Conservation (phyloP, 148 eudicot species). For the Rhododendron ferrugineum region DNA sequence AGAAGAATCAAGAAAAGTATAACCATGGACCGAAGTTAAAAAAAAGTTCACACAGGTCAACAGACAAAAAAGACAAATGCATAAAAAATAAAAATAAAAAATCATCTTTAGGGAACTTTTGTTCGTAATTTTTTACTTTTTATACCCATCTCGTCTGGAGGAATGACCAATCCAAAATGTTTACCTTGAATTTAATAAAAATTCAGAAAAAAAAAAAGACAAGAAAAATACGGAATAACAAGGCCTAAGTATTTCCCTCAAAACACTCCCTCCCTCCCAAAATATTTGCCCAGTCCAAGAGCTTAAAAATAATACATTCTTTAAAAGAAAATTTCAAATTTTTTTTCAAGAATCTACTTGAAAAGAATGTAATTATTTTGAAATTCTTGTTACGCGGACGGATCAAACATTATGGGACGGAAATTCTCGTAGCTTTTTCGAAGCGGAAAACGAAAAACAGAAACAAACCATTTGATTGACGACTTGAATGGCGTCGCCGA, state of each 20-base stretch:
- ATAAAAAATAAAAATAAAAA: too few relatives aligned
- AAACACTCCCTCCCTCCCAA: background rate
- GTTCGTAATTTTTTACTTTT: background rate
- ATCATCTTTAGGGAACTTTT: background rate
- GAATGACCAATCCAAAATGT: background rate
- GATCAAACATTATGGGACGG: too few relatives aligned
- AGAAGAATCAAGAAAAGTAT: background rate
- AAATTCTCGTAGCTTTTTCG: background rate
- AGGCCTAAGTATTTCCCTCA: background rate
- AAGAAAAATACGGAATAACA: background rate
- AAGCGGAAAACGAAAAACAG: too few relatives aligned
- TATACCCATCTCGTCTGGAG: background rate
- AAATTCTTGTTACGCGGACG: too few relatives aligned
- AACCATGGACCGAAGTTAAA: background rate
- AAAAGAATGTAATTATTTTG: too few relatives aligned
- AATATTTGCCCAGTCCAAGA: too few relatives aligned
- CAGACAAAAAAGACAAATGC: background rate
- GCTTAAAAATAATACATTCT: too few relatives aligned
- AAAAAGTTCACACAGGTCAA: background rate
- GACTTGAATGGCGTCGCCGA: constrained; percentile 82
- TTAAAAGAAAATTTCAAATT: too few relatives aligned
- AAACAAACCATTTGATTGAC: constrained; percentile 80
- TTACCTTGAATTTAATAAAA: background rate
- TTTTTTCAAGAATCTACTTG: too few relatives aligned
- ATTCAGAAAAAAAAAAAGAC: background rate